Conservation (phyloP, 1,284 basidiomycete genomes). For the Naganishia sp. region DNA sequence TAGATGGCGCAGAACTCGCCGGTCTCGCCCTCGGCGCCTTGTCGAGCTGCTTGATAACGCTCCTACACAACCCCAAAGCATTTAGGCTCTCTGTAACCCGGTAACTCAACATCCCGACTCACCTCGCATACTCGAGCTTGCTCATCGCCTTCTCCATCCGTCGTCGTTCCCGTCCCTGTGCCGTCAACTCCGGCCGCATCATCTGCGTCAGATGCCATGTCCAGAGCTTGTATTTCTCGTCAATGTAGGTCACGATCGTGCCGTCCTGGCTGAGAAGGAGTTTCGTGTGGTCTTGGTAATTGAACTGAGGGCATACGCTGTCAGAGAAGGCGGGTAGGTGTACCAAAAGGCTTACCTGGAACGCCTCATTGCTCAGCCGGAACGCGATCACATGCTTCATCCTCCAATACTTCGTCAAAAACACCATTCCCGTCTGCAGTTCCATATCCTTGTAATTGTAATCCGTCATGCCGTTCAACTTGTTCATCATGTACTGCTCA, state of each 20-base stretch:
- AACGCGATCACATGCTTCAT: constrained; percentile 98
- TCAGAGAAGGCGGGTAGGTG: not conserved
- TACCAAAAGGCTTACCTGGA: constrained; percentile 65
- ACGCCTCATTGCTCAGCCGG: constrained; percentile 86
- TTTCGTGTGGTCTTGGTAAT: constrained; percentile 98
- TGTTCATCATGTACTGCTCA: constrained; percentile 86
- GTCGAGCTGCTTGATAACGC: constrained; percentile 28
- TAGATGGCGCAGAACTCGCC: not conserved
- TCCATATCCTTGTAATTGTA: constrained; percentile 74
- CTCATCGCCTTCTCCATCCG: constrained; percentile 30
- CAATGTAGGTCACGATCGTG: constrained; percentile 79
- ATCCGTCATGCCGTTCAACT: constrained; percentile 71
- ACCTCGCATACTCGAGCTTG: constrained; percentile 32
- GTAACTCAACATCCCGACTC: not conserved
- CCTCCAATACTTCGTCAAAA: constrained; percentile 91
- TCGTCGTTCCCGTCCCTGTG: constrained; percentile 25
- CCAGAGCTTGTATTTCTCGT: constrained; percentile 78
- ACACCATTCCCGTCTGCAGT: constrained; percentile 79
- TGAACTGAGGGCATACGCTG: constrained; percentile 76
- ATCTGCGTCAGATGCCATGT: constrained; percentile 74
- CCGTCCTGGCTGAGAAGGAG: constrained; percentile 81
- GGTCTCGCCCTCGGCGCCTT: constrained; percentile 17
- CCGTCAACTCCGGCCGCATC: constrained; percentile 40
- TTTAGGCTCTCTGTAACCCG: not conserved
- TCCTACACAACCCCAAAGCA: not conserved